A percentile compares a stretch with the other conserved stretches of the same genome.
Evolutionary conservation across 768 basidiomycete species (phyloP).

Genomic region (Tulasnella calospora): DNA sequence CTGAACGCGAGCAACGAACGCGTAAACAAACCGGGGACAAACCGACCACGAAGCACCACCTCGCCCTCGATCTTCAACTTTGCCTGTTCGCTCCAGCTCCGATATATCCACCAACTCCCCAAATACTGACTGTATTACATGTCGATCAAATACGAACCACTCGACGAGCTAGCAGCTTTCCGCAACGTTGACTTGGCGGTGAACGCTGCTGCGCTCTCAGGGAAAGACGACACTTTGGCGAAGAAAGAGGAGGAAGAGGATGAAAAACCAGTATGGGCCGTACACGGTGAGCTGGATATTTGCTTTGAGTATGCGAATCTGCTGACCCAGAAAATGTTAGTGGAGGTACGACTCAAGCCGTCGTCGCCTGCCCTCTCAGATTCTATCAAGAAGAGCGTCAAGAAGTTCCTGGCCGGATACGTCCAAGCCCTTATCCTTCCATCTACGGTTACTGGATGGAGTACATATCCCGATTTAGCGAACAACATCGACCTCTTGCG

Average conservation of each 20-base stretch:
- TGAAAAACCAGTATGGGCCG: slow-evolving; percentile 46
- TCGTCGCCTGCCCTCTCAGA: slow-evolving; percentile 70
- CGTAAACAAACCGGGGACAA: not conserved
- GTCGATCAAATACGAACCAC: not conserved
- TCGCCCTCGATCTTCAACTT: not conserved
- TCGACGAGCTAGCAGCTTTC: not conserved
- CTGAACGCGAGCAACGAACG: not conserved
- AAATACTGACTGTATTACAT: not conserved
- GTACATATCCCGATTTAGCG: slow-evolving; percentile 62
- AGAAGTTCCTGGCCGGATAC: slow-evolving; percentile 45
- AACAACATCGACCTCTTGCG: slow-evolving; percentile 71
- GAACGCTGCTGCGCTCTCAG: not conserved
- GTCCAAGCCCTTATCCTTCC: slow-evolving; percentile 67
- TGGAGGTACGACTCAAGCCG: slow-evolving; percentile 74
- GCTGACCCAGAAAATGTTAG: slow-evolving; percentile 39
- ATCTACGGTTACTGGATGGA: slow-evolving; percentile 72
- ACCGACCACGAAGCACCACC: slow-evolving; percentile 6
- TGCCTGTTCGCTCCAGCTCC: not conserved
- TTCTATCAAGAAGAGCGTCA: slow-evolving; percentile 60
- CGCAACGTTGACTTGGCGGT: not conserved
- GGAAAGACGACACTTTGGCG: not conserved
- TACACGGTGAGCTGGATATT: slow-evolving; percentile 49
- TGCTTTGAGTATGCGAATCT: not conserved
- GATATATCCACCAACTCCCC: not conserved
- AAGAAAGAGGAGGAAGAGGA: not conserved